Base-by-base conservation (phyloP, 768 basidiomycete species). In the Agrocybe pediades region DNA sequence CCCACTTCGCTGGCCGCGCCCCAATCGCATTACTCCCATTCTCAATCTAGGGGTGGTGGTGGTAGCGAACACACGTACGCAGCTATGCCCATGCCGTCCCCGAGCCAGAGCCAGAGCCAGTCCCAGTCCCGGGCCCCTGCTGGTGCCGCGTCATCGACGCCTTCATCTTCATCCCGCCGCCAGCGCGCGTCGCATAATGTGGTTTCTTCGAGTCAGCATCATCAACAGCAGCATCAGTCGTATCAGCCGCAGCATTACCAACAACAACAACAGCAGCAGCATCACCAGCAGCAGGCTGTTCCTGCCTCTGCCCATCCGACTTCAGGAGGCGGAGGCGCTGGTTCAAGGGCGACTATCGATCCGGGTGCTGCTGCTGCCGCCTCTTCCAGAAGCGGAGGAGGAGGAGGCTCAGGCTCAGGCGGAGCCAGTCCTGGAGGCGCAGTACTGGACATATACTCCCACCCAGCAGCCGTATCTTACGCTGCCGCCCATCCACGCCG, bases 381-480 rank as follows among this genome's bases (percentile, higher is more conserved):
- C n/a, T n/a, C n/a, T n/a, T n/a, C n/a, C n/a, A 5, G 2, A 17
- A 6, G 13, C 6, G 17, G n/a, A 30, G 27, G 25, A 7, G n/a
- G 39, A 15, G 15, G 46, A 17, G 2, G 15, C 48, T 16, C 48
- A 11, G 15, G 11, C 2, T 21, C 51, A 36, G 7, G n/a, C n/a
- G n/a, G 20, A 23, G 7, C 42, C 3, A 19, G 25, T 29, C n/a
- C 36, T 2, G 45, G 26, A n/a, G 46, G 24, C 27, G 19, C 25
- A 4, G 9, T 9, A 23, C 49, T 21, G 2, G 90, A 92, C 70
- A 88, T 92, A 20, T 90, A 92, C 68, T 79, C 87, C 2, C 91
- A 94, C 66, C 92, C 92, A 1, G 90, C 90, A 16, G 92, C 90
- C 3, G 76, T 88, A 13, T 88, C 88, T n/a, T 94, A 88, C 65